phyloP scores from a whole-genome alignment of 306 rosid species.

The Amphicarpaea edgeworthii region DNA sequence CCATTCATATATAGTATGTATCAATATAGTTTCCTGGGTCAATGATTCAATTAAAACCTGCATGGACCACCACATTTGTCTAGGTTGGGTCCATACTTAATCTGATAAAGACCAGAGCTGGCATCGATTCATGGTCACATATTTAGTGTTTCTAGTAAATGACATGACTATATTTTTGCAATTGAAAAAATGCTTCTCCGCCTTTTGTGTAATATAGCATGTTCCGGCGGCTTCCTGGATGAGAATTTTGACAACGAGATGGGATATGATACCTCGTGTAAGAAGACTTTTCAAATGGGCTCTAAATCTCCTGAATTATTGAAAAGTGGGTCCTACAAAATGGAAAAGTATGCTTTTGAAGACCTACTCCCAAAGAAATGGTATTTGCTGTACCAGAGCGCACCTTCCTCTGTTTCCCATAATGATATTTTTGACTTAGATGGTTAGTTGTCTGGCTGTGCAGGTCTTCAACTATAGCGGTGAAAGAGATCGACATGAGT shows the following conservation, averaged over 20 bases:
- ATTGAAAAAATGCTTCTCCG: slow-evolving; percentile 8
- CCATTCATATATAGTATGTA: not conserved
- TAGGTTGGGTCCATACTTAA: slow-evolving; percentile 26
- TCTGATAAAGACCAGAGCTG: slow-evolving; percentile 9
- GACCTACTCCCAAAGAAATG: slow-evolving; percentile 59
- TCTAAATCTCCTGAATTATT: slow-evolving; percentile 50
- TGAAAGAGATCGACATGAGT: slow-evolving; percentile 57
- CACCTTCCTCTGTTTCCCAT: slow-evolving; percentile 29
- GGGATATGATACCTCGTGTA: slow-evolving; percentile 57
- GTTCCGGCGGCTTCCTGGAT: slow-evolving; percentile 55
- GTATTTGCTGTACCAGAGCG: slow-evolving; percentile 41
- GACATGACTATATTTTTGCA: slow-evolving; percentile 15
- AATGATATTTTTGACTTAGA: slow-evolving; percentile 39
- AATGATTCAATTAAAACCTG: slow-evolving; percentile 35
- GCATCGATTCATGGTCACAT: slow-evolving; percentile 17
- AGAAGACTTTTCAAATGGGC: slow-evolving; percentile 56
- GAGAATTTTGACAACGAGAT: slow-evolving; percentile 57
- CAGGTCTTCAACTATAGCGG: slow-evolving; percentile 62
- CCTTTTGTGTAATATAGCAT: slow-evolving; percentile 49
- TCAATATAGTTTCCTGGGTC: slow-evolving; percentile 18
- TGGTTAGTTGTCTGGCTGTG: slow-evolving; percentile 44
- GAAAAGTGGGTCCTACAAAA: slow-evolving; percentile 45
- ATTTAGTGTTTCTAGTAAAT: slow-evolving; percentile 34
- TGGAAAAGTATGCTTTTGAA: slow-evolving; percentile 56
- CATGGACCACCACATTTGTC: slow-evolving; percentile 30